A percentile compares a stretch with the other conserved stretches of the same genome.
Conservation (phyloP, 192 early-diverging fungal species). For the Kickxella alabastrina region DNA sequence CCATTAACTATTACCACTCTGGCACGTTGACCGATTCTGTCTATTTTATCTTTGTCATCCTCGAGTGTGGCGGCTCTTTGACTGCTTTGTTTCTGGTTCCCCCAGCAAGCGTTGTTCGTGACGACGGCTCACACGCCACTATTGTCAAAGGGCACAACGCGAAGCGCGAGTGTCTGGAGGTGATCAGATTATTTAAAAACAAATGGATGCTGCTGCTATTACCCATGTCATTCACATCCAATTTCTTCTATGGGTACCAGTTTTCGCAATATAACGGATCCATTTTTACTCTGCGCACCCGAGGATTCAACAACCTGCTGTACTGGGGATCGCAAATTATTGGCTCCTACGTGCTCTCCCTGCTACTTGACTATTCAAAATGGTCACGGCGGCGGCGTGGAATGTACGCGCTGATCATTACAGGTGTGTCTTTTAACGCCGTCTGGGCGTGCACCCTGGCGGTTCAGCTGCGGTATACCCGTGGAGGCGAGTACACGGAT, state of each 20-base stretch:
- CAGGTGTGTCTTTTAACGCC: conserved; percentile 39
- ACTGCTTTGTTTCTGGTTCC: conserved; percentile 58
- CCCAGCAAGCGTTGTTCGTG: conserved; percentile 58
- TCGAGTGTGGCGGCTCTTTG: conserved; percentile 64
- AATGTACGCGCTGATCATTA: conserved; percentile 46
- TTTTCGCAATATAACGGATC: conserved; percentile 57
- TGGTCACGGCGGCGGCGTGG: conserved; percentile 63
- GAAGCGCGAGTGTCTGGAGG: conserved; percentile 55
- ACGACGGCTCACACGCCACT: conserved; percentile 65
- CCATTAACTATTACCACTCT: conserved; percentile 57
- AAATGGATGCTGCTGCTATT: conserved; percentile 66
- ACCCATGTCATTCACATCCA: conserved; percentile 71
- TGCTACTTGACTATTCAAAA: conserved; percentile 56
- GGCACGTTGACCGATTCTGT: conserved; percentile 59
- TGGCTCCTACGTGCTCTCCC: conserved; percentile 61
- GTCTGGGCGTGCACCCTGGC: conserved; percentile 60
- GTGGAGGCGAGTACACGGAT: conserved; percentile 17
- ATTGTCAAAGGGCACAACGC: conserved; percentile 57
- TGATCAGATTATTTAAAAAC: conserved; percentile 60
- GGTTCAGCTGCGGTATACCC: conserved; percentile 56
- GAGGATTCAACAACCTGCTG: conserved; percentile 69
- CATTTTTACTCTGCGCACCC: conserved; percentile 66
- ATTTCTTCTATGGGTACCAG: conserved; percentile 80
- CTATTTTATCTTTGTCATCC: conserved; percentile 68
- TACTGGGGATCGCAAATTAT: conserved; percentile 77